Conservation (phyloP, 2,329 filamentous ascomycete genomes). For the Colletotrichum lini region DNA sequence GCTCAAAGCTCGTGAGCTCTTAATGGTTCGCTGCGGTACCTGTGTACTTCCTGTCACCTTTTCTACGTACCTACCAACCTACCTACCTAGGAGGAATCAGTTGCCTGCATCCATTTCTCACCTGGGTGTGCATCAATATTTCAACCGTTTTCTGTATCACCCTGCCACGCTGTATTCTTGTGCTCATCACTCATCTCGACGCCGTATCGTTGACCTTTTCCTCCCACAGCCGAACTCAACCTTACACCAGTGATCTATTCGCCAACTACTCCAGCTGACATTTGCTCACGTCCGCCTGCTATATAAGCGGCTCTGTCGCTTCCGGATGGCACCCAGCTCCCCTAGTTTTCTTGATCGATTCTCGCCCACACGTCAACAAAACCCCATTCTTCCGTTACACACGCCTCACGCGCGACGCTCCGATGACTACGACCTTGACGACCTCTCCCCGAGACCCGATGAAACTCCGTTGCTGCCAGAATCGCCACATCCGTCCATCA, state of each 20-base stretch:
- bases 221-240: neutral
- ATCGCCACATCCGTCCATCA: conserved; percentile 43
- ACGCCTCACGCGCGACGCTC: conserved; percentile 44
- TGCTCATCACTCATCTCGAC: neutral
- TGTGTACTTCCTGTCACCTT: neutral
- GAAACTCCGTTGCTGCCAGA: conserved; percentile 45
- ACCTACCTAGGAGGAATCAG: no score
- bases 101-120: neutral
- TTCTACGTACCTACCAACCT: no score
- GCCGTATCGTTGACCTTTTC: neutral
- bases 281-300: neutral
- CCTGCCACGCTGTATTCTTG: neutral
- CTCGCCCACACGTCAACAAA: conserved; percentile 35
- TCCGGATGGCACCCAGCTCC: conserved; percentile 38
- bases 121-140: neutral
- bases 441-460: conserved; percentile 56
- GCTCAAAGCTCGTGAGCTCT: conserved; percentile 42
- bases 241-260: neutral
- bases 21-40: neutral
- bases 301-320: conserved; percentile 9
- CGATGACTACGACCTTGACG: conserved; percentile 56
- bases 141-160: neutral
- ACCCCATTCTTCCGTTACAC: conserved; percentile 49
- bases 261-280: neutral
- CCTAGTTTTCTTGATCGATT: conserved; percentile 43